Evolutionary conservation across 352 stramenopile species (phyloP).

Genomic region (Blastocystis sp.): DNA sequence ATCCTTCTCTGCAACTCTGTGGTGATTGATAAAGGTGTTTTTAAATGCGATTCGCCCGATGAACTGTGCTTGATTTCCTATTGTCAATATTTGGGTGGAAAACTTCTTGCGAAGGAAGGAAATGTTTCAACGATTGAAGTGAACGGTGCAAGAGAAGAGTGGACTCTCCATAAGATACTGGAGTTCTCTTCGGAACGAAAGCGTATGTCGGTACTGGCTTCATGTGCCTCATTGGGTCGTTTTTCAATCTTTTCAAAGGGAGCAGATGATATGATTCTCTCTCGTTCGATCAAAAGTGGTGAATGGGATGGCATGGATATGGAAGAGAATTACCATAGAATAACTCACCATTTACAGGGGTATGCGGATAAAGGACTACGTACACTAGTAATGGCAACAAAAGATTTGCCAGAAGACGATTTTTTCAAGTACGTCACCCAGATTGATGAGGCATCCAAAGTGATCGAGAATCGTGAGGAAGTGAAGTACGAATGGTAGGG

Average conservation of each 20-base stretch:
- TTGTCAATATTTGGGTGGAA: not conserved
- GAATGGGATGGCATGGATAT: not conserved
- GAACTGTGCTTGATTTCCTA: constrained; percentile 48
- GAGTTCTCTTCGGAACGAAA: constrained; percentile 96
- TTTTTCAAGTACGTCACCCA: constrained; percentile 71
- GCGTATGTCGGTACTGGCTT: constrained; percentile 91
- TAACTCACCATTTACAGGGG: constrained; percentile 71
- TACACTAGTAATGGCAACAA: constrained; percentile 74
- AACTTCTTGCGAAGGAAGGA: not conserved
- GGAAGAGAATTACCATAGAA: not conserved
- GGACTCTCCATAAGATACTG: constrained; percentile 86
- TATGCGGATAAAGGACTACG: constrained; percentile 76
- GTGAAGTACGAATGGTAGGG: constrained; percentile 64
- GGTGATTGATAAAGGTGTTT: constrained; percentile 14
- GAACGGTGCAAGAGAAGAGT: constrained; percentile 69
- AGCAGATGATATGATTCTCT: constrained; percentile 44
- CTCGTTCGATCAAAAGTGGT: not conserved
- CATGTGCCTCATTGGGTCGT: constrained; percentile 66
- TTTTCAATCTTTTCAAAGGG: not conserved
- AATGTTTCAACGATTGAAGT: not conserved
- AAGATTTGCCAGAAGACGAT: constrained; percentile 68
- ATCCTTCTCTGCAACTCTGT: constrained; percentile 32
- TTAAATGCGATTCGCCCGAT: constrained; percentile 37
- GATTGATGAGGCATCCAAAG: constrained; percentile 63
- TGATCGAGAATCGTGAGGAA: constrained; percentile 70